Evolutionary conservation across 495 filamentous ascomycete genomes (phyloP), one percentile per base, ranked within the genome.

Genomic region (Aspergillus campestris): DNA sequence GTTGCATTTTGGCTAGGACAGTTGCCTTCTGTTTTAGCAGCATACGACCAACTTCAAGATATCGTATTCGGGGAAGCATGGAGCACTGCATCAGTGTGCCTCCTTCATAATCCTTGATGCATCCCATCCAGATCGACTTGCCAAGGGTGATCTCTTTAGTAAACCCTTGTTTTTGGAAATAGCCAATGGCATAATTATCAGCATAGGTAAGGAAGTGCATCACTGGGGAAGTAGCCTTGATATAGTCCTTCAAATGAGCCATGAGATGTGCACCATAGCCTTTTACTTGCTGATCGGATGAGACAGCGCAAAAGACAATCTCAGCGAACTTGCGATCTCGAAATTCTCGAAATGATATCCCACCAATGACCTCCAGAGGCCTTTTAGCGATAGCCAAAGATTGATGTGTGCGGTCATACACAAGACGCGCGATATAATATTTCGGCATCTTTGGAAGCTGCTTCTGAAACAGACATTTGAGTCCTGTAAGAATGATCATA

Each of bases 201-300:
- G 92, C 92, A 55, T 98, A 98, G 7, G 92, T 98, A 9, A 98
- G 77, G 69, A 98, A 97, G 65, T 98, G 89, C 87, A 95, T 95
- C 14, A 98, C 89, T 44, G 89, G 84, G 5, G 86, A 92, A 3
- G 89, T 95, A 1, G 92, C 92, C 68, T 95, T 94, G 54, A 98
- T 94, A 60, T 97, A 98, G 69, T 98, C 92, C 70, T 98, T 98
- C 13, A 98, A 71, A 63, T 98, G 92, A 2, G 85, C 89, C 92
- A 98, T 98, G 9, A 97, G 74, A 69, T 97, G 92, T 8, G 92
- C 92, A 51, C 92, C 94, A 53, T 98, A 98, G 40, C 92, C 92
- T 63, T 96, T 97, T 42, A 98, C 92, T 67, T 98, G 92, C 60
- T 98, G 92, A 58, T 96, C 94, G 3, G 89, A 94, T 14, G 87